Percentiles rank a stretch among this genome's conserved stretches.
Conservation (phyloP, 768 basidiomycete species). For the Leccinum truebloodii region DNA sequence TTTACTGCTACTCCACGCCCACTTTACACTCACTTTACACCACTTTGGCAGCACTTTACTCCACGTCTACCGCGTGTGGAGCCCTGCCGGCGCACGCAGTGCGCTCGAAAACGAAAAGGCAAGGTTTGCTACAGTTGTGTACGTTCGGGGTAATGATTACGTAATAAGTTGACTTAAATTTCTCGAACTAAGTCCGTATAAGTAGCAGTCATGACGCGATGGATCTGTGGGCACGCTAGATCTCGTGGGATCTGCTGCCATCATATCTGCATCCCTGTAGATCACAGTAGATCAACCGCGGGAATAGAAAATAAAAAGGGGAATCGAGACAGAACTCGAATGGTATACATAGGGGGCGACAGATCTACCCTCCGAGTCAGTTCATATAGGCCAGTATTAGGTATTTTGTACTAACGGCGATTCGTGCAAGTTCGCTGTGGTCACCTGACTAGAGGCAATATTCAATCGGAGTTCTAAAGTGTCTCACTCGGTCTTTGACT, state of each 20-base stretch:
- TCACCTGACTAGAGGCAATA: constrained; percentile 17
- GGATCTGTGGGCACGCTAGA: neutral
- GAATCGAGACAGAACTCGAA: neutral
- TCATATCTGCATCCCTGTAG: neutral
- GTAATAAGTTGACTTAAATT: no score
- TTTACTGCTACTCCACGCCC: no score
- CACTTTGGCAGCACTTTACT: no score
- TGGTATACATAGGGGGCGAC: no score
- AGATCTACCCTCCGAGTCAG: neutral
- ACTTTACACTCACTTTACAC: no score
- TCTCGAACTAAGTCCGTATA: neutral
- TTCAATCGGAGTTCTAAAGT: constrained; percentile 25
- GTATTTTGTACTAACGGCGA: no score
- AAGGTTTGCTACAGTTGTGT: no score
- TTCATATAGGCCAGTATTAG: neutral
- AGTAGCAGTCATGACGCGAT: neutral
- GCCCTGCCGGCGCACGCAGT: no score
- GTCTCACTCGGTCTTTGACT: constrained; percentile 10
- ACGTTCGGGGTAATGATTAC: no score
- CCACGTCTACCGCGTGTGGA: no score
- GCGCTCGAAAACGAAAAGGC: no score
- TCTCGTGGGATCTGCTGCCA: constrained; percentile 1
- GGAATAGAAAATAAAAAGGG: neutral
- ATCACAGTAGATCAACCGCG: constrained; percentile 1
- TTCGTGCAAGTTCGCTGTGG: neutral